These are phyloP conservation scores for Wilcoxina mikolae DNA, from an alignment of 495 filamentous ascomycete genomes.

Conservation along the genomic window DNA sequence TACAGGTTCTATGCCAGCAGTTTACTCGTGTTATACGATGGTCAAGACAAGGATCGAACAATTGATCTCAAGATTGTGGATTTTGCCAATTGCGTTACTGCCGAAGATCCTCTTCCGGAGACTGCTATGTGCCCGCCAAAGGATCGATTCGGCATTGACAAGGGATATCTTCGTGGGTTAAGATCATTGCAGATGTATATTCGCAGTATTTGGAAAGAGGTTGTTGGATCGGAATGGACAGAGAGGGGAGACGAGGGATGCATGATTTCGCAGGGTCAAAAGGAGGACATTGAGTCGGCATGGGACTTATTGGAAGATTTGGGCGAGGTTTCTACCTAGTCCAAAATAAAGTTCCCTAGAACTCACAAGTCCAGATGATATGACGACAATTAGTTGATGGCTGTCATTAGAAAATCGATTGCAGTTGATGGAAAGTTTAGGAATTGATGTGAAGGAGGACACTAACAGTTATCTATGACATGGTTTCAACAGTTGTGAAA, in stretches of 20 bases:
- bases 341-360: no score
- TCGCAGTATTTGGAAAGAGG: slow-evolving; percentile 69
- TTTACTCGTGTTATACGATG: slow-evolving; percentile 87
- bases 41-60: slow-evolving; percentile 43
- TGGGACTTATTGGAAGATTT: slow-evolving; percentile 25
- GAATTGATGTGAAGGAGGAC: no score
- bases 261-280: slow-evolving; percentile 9
- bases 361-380: no score
- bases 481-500: no score
- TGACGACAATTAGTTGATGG: no score
- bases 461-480: no score
- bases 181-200: slow-evolving; percentile 72
- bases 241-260: slow-evolving; percentile 32
- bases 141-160: slow-evolving; percentile 64
- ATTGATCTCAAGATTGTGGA: slow-evolving; percentile 95
- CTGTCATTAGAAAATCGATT: no score
- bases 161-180: slow-evolving; percentile 77
- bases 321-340: slow-evolving; percentile 24
- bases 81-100: slow-evolving; percentile 93
- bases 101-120: slow-evolving; percentile 51
- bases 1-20: slow-evolving; percentile 96
- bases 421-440: no score
- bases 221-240: slow-evolving; percentile 41
- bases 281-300: slow-evolving; percentile 19
- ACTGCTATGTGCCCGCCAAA: slow-evolving; percentile 64